These are phyloP conservation scores for Lentinula novae-zelandiae DNA, from an alignment of 1,284 basidiomycete genomes.

Conservation along the genomic window DNA sequence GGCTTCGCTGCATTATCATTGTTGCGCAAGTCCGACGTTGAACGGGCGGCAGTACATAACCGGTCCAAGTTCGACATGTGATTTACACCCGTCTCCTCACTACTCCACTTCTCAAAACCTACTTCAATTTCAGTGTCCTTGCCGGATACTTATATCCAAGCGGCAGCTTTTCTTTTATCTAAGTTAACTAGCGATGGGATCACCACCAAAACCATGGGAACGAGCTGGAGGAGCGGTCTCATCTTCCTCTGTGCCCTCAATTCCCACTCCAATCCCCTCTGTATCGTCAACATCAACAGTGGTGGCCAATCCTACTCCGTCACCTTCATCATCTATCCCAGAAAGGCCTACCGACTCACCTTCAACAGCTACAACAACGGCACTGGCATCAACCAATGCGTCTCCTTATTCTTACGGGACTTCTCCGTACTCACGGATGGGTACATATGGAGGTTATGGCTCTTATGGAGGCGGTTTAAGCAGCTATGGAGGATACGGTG, in stretches of 20 bases:
- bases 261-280: slow-evolving; percentile 22
- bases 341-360: slow-evolving; percentile 30
- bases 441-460: slow-evolving; percentile 9
- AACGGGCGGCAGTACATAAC: not conserved
- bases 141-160: not conserved
- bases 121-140: no score
- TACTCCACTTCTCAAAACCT: no score
- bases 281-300: slow-evolving; percentile 21
- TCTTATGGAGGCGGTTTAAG: not conserved
- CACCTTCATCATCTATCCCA: slow-evolving; percentile 22
- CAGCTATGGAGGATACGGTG: slow-evolving; percentile 4
- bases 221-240: slow-evolving; percentile 41
- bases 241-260: slow-evolving; percentile 22
- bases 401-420: slow-evolving; percentile 31
- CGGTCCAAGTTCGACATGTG: not conserved
- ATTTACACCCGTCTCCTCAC: not conserved
- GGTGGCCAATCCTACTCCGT: slow-evolving; percentile 19
- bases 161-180: not conserved
- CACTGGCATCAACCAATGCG: slow-evolving; percentile 22
- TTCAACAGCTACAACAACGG: slow-evolving; percentile 29
- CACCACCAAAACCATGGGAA: slow-evolving; percentile 87
- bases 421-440: slow-evolving; percentile 36
- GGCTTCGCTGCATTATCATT: no score
- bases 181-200: slow-evolving; percentile 45
- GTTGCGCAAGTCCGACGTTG: no score